These are phyloP conservation scores for Capsicum chinense DNA, from an alignment of 257 asterid genomes.

Conservation along the genomic window DNA sequence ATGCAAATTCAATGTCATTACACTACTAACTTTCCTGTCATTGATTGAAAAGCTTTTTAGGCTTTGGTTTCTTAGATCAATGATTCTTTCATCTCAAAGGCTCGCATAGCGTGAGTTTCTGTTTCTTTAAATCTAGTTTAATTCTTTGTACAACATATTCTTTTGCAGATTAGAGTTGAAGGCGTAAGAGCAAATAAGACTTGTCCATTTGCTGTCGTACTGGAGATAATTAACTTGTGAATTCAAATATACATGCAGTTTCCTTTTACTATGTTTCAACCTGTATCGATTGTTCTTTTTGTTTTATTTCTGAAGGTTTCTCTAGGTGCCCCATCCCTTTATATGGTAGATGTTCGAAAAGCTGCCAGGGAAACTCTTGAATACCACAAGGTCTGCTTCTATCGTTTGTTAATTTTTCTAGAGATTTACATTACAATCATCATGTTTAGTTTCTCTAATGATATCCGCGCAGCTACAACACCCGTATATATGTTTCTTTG, in stretches of 20 bases:
- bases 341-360: slow-evolving; percentile 92
- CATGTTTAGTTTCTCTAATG: not conserved
- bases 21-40: not conserved
- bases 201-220: slow-evolving; percentile 80
- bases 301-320: slow-evolving; percentile 12
- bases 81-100: not conserved
- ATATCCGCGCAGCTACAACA: not conserved
- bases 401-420: slow-evolving; percentile 18
- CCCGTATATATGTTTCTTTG: slow-evolving; percentile 28
- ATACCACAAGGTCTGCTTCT: slow-evolving; percentile 72
- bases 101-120: not conserved
- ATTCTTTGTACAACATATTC: slow-evolving; percentile 28
- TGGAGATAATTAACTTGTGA: slow-evolving; percentile 60
- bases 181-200: slow-evolving; percentile 69
- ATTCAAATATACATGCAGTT: not conserved
- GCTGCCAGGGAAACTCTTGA: slow-evolving; percentile 93
- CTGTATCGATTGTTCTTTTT: not conserved
- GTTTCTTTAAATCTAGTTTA: slow-evolving; percentile 6
- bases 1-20: not conserved
- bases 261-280: not conserved
- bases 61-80: no score
- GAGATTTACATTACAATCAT: not conserved
- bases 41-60: not conserved
- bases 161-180: slow-evolving; percentile 81
- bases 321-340: slow-evolving; percentile 86